Evolutionary conservation across 805 yeast species (phyloP).

Genomic region (Candida maris): DNA sequence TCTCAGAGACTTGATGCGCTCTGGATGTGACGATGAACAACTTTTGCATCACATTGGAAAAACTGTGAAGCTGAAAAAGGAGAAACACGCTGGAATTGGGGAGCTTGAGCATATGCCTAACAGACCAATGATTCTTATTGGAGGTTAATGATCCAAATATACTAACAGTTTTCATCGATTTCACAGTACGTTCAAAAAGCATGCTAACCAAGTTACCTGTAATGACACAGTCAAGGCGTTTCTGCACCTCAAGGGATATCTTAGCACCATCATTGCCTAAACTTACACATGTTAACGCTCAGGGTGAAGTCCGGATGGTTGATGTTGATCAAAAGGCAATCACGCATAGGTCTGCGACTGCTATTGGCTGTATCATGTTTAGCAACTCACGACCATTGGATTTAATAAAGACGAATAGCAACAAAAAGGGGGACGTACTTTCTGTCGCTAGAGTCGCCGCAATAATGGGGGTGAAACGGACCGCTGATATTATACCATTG

Average conservation of each 20-base stretch:
- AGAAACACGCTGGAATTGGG: constrained; percentile 50
- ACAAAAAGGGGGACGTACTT: constrained; percentile 52
- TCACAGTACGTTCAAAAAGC: too few species aligned
- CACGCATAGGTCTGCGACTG: constrained; percentile 42
- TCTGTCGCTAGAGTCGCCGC: constrained; percentile 48
- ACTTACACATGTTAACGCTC: constrained; percentile 37
- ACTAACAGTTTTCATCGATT: too few species aligned
- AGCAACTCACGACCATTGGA: constrained; percentile 30
- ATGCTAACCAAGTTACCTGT: too few species aligned
- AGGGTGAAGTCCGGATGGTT: constrained; percentile 44
- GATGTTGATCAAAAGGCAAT: constrained; percentile 38
- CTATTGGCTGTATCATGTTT: constrained; percentile 41
- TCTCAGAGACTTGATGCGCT: constrained; percentile 41
- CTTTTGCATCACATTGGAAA: constrained; percentile 38
- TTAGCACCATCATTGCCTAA: too few species aligned
- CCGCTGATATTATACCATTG: constrained; percentile 44
- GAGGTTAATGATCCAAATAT: constrained; percentile 36
- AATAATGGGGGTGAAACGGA: constrained; percentile 48
- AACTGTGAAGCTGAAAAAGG: constrained; percentile 46
- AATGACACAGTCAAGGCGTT: too few species aligned
- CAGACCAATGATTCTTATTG: constrained; percentile 55
- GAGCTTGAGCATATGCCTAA: constrained; percentile 44
- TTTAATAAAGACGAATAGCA: constrained; percentile 33
- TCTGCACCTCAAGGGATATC: too few species aligned
- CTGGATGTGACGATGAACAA: constrained; percentile 33